Percentiles rank a stretch among this genome's conserved stretches.
These are phyloP conservation scores for Penicillium sp. DNA, from an alignment of 2,329 filamentous ascomycete genomes.

Conservation along the genomic window DNA sequence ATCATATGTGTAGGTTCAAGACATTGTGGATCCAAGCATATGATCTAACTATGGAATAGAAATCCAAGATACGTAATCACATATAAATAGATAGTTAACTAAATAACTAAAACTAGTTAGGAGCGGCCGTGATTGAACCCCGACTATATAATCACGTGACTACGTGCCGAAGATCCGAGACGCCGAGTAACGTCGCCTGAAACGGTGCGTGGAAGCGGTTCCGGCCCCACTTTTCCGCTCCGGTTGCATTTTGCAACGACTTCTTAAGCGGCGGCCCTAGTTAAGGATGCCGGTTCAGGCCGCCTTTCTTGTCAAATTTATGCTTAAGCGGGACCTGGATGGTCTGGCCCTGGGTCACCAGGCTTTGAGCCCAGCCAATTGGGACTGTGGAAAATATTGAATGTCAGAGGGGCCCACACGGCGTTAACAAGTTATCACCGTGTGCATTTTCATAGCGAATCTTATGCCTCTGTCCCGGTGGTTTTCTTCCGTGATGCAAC, in stretches of 20 bases:
- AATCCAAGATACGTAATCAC: not conserved
- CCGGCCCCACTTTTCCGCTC: not conserved
- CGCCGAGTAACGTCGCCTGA: slow-evolving; percentile 3
- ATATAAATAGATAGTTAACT: too few species aligned
- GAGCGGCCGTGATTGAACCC: too few species aligned
- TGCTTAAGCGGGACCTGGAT: not conserved
- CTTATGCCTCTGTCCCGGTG: slow-evolving; percentile 8
- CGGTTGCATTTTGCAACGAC: not conserved
- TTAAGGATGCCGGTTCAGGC: slow-evolving; percentile 11
- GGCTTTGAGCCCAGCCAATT: slow-evolving; percentile 7
- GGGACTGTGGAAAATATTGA: not conserved
- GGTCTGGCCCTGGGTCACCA: not conserved
- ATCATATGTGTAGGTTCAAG: too few species aligned
- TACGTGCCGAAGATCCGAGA: slow-evolving; percentile 10
- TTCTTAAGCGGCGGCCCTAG: not conserved
- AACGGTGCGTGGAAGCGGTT: not conserved
- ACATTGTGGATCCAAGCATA: not conserved
- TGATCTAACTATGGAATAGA: not conserved
- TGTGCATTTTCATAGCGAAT: slow-evolving; percentile 5
- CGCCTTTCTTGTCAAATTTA: not conserved
- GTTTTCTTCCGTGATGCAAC: slow-evolving; percentile 3
- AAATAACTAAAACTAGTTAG: too few species aligned
- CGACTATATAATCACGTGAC: not conserved
- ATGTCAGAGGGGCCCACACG: not conserved
- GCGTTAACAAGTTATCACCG: slow-evolving; percentile 14